phyloP scores from a whole-genome alignment of 2,329 filamentous ascomycete genomes.

The Dothistroma septosporum region DNA sequence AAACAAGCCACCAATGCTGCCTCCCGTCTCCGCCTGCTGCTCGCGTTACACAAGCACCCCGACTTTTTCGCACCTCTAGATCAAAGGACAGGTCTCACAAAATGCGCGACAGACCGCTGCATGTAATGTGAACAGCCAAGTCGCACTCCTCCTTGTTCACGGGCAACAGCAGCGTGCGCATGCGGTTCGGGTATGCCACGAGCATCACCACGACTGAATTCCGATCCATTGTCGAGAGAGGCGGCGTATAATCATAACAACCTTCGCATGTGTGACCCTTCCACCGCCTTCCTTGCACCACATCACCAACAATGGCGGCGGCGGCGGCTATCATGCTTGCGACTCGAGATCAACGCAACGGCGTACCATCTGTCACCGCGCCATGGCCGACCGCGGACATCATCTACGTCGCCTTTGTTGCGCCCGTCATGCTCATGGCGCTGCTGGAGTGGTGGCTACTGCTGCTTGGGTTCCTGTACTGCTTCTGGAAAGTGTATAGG shows the following conservation, averaged over 20 bases:
- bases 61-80: background rate
- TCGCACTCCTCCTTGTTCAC: background rate
- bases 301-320: background rate
- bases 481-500: conserved; percentile 76
- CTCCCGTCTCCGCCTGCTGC: background rate
- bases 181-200: too few relatives aligned
- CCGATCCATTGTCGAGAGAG: too few relatives aligned
- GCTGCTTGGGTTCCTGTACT: conserved; percentile 91
- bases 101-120: background rate
- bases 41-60: background rate
- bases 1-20: conserved; percentile 1
- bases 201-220: too few relatives aligned
- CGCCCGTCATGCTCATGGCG: conserved; percentile 75
- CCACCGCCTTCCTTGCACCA: background rate
- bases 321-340: conserved; percentile 8
- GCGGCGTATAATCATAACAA: too few relatives aligned
- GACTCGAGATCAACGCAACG: conserved; percentile 10
- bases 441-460: conserved; percentile 91
- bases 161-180: background rate
- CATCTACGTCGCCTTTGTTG: conserved; percentile 76
- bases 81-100: background rate
- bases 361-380: conserved; percentile 12
- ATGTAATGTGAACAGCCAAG: background rate
- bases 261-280: background rate
- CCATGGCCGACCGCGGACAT: conserved; percentile 56